Evolutionary conservation across 208 protist genomes (phyloP), one percentile per base, ranked within the genome.

Genomic region (Leishmania martiniquensis): DNA sequence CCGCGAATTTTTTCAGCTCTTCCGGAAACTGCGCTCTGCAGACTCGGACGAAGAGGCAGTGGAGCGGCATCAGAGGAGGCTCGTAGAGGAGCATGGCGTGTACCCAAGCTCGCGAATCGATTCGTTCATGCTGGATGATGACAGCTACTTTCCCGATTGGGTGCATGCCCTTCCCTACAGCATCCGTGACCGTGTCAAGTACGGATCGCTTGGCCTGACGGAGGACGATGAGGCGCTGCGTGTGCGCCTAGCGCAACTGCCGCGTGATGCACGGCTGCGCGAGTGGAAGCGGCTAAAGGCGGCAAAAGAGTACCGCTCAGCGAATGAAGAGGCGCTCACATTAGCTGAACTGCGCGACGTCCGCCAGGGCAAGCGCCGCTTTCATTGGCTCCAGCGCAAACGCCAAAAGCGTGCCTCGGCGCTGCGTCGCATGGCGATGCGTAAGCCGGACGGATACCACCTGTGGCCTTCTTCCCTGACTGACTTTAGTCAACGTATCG

Each of bases 91-190:
- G 72, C 84, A 89, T 72, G 94, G 92, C 37, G 78, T 98, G 59
- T 96, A 95, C 75, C 89, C 94, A 29, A 82, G 77, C 1, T 77
- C 84, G 15, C 88, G 94, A 13, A 87, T 98, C 25, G 94, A 98
- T 77, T 90, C 94, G 1, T 98, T 91, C 76, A 97, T 98, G 92
- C 80, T 98, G 32, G 91, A 94, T 60, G 89, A 98, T 78, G 93
- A 95, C 63, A 85, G 79, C 15, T 93, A 92, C 82, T 97, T 96
- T 81, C 94, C 94, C 0, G 82, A 81, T 0, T 98, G 94, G 93
- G 94, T 96, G 51, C 77, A 93, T 42, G 93, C 85, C n/a, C 85
- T 98, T 37, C 91, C 91, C 17, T 94, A 96, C 81, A 88, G 85
- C 34, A 80, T 98, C 37, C 91, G 94, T 12, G 94, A 98, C 80